Evolutionary conservation across 176 grass and related monocot genomes (phyloP).

Genomic region (Olyra latifolia): DNA sequence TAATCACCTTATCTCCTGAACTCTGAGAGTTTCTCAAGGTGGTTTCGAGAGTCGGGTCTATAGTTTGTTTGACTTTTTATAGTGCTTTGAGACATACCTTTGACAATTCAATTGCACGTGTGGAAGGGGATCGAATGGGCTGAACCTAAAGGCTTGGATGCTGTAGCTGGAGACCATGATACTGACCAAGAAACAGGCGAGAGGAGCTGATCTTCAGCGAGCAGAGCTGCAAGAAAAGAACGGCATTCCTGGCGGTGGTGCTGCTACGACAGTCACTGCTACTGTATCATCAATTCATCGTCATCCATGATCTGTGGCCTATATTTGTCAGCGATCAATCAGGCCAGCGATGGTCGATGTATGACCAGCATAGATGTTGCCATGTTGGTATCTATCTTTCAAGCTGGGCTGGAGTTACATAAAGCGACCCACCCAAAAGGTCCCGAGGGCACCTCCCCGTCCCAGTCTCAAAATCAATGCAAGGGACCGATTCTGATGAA

Average conservation of each 20-base stretch:
- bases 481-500: conserved; percentile 27
- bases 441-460: neutral
- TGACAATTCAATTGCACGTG: no score
- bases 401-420: conserved; percentile 17
- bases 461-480: conserved; percentile 6
- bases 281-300: neutral
- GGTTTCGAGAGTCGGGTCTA: no score
- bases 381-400: neutral
- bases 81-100: no score
- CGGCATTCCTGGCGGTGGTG: neutral
- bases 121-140: no score
- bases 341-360: neutral
- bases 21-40: no score
- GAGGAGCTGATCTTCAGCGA: neutral
- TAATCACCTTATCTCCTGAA: no score
- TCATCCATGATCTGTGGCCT: no score
- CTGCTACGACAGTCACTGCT: neutral
- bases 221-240: neutral
- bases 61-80: no score
- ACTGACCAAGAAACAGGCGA: no score
- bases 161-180: no score
- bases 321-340: no score
- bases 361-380: no score
- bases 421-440: conserved; percentile 35
- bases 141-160: neutral